Base-by-base conservation (phyloP, 2,329 filamentous ascomycete genomes). In the Endothia cerciana region DNA sequence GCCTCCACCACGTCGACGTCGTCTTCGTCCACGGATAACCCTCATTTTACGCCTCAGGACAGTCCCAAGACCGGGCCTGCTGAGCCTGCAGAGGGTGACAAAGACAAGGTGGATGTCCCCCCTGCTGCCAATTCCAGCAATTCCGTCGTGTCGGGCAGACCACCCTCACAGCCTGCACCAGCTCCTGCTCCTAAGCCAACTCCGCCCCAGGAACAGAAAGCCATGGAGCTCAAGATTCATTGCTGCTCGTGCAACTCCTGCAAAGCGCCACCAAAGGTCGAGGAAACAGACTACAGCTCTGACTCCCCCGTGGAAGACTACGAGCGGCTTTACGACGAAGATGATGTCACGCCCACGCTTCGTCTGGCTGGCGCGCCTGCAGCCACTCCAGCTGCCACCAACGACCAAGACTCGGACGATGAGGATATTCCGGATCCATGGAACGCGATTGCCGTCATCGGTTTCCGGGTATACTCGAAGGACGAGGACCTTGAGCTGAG, bases 401-500 rank as follows among this genome's bases (percentile, higher is more conserved):
- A 79, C 7, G 76, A 79, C 2, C 83, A 85, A 45, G 82, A 85
- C 25, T 80, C 80, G 0, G 84, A 87, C 11, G 84, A 86, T 69
- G 85, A 87, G 64, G 82, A 85, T 68, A 78, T 81, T 71, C 75
- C 80, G 30, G 82, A 85, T 30, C 83, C 85, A 1, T 89, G 87
- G 87, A 89, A 89, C 72, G 87, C 87, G 4, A 81, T 89, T 56
- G 85, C 82, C 62, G 83, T 89, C 22, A 82, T 89, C 0, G 87
- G 87, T 0, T 77, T 89, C 61, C 82, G 86, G 4, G 83, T 89
- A 6, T 89, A 89, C 73, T 82, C 83, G 72, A 85, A 84, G 70
- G 79, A 89, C 72, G 80, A 82, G 55, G 75, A 78, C 40, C 76
- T 87, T 2, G 81, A 85, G 73, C 74, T 87, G n/a, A 78, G 80